Base-by-base conservation (phyloP, 441 rosid species). In the Euphorbia celastroides region DNA sequence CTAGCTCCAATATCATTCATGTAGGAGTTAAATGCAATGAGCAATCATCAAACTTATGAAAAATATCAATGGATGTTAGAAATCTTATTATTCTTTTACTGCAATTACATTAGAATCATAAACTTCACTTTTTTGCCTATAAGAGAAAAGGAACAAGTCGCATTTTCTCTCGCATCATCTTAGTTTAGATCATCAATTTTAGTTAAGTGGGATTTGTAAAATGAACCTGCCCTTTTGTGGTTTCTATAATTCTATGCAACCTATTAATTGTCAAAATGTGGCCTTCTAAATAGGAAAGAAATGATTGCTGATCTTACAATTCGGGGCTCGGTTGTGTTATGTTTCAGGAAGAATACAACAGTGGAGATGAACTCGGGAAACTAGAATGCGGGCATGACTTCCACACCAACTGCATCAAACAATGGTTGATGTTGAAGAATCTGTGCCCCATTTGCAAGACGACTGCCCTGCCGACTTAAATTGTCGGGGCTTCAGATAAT, bases 371-470 rank as follows among this genome's bases (percentile, higher is more conserved):
- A 60, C 70, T 88, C 1, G 98, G 98, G 66, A 79, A 70, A n/a
- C 76, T 92, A 48, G 88, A 86, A 50, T 92, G 98, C 32, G 92
- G 93, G 23, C 98, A 92, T 66, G 86, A 80, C 46, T 92, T 89
- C 65, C 98, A 92, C 44, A 77, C 72, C 19, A 65, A 78, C 74
- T 92, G 98, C 82, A 84, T 92, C 81, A 92, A 85, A 66, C 90
- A 85, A 68, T 92, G 95, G 98, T 72, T 92, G 57, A 76, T 73
- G 90, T 82, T 79, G 67, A 92, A 92, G 76, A 92, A 92, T 64
- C 70, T 84, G 30, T 92, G 98, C 71, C 98, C 98, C 28, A 84
- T 89, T 61, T 92, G 98, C 64, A 89, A 92, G 80, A 87, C 81
- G 20, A 76, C 84, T n/a, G 98, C 85, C 62, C 72, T 92, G 65